Base-by-base conservation (phyloP, 345 rosid genomes). In the Camelina laxa region DNA sequence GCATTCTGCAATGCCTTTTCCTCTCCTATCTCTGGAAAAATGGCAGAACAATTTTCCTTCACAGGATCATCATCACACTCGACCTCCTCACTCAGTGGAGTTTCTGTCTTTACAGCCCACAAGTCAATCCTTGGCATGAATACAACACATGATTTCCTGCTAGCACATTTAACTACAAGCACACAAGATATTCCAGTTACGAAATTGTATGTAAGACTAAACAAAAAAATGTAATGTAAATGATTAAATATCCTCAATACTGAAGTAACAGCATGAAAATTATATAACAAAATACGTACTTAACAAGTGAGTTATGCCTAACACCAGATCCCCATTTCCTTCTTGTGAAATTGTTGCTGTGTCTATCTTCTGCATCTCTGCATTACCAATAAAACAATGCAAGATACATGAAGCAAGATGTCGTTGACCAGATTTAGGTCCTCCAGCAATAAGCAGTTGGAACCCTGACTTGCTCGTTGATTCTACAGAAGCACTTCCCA, bases 51-150 rank as follows among this genome's bases (percentile, higher is more conserved):
- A 70, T 69, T 84, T 74, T 82, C 82, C 30, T 63, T 71, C 62
- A 69, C 54, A 60, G 77, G 14, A 60, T 60, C 73, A 60, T 78
- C 65, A 60, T 72, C 75, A 78, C 44, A 72, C 48, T 78, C 42
- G 36, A 66, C 58, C 73, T 72, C 81, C 22, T 65, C 73, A 58
- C 59, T 50, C 33, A 60, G 10, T 22, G 65, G 64, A 35, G 69
- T 39, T 53, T 72, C 73, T 41, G 82, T 68, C 82, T 87, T 89
- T 70, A 89, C 76, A 65, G 97, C 97, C 97, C 99, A 95, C 65
- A 95, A 82, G 85, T 92, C 99, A 76, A 95, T 85, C 84, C 97
- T 83, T 44, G 99, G 97, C 97, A 92, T 85, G 82, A 87, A 95
- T 33, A 95, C 73, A 53, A 89, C 72, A 72, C 89, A 84, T 71